A percentile compares a stretch with the other conserved stretches of the same genome.
Evolutionary conservation across 2,329 filamentous ascomycete genomes (phyloP).

Genomic region (Dactylella cylindrospora): DNA sequence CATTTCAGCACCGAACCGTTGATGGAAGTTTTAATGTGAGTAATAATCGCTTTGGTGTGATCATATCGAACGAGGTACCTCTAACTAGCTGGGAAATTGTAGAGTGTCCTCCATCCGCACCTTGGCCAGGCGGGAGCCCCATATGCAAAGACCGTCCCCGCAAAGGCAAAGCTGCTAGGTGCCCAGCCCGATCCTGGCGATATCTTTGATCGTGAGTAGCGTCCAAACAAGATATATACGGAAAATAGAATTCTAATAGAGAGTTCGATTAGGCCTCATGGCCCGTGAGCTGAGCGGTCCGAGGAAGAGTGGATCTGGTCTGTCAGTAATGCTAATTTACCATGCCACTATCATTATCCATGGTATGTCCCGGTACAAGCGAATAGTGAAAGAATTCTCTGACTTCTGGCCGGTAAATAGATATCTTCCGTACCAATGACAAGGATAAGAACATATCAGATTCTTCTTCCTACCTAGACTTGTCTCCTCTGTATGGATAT

Average conservation of each 20-base stretch:
- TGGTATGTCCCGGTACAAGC: constrained; percentile 49
- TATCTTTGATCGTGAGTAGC: constrained; percentile 61
- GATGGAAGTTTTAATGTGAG: constrained; percentile 41
- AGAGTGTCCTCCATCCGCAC: constrained; percentile 65
- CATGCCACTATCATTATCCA: constrained; percentile 69
- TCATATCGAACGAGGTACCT: constrained; percentile 47
- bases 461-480: constrained; percentile 73
- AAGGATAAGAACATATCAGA: constrained; percentile 64
- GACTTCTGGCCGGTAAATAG: constrained; percentile 48
- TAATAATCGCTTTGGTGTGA: no score
- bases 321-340: constrained; percentile 75
- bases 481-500: constrained; percentile 72
- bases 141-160: constrained; percentile 68
- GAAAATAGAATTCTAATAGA: neutral
- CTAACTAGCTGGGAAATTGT: constrained; percentile 54
- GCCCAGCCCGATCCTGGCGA: constrained; percentile 66
- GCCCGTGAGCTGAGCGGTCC: constrained; percentile 60
- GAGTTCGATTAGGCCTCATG: constrained; percentile 56
- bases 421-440: constrained; percentile 67
- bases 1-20: constrained; percentile 29
- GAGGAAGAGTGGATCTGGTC: constrained; percentile 68
- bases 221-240: neutral
- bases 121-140: constrained; percentile 67
- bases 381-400: neutral
- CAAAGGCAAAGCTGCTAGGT: constrained; percentile 60